phyloP scores from a whole-genome alignment of 2,329 filamentous ascomycete genomes.

The Apiospora koreana region DNA sequence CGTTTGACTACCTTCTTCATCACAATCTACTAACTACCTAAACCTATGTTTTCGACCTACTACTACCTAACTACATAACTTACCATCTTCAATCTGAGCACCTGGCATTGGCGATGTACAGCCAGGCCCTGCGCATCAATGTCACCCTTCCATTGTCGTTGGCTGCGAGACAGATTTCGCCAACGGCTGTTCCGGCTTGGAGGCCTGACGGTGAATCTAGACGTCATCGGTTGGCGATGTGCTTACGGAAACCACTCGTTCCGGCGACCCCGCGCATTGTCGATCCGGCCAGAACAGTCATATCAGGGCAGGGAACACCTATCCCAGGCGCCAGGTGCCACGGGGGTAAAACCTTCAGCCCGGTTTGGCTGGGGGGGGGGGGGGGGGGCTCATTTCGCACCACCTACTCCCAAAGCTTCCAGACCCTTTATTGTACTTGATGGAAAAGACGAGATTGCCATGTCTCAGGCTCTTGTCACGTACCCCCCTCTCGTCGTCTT shows the following conservation, averaged over 20 bases:
- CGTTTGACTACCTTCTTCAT: conserved; percentile 14
- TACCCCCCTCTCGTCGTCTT: not conserved
- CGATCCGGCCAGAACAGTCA: conserved; percentile 1
- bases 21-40: too few species aligned
- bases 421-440: not conserved
- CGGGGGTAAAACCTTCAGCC: not conserved
- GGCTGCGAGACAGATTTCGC: not conserved
- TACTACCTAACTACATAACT: too few species aligned
- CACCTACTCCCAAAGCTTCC: not conserved
- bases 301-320: not conserved
- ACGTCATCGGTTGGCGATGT: not conserved
- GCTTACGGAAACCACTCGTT: conserved; percentile 2
- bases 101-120: not conserved
- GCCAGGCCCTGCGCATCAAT: not conserved
- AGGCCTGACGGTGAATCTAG: not conserved
- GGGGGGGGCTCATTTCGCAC: not conserved
- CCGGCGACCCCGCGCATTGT: not conserved
- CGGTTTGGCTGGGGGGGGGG: not conserved
- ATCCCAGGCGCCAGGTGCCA: not conserved
- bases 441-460: not conserved
- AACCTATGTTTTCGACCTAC: too few species aligned
- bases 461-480: not conserved
- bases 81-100: not conserved
- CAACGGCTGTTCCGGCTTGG: not conserved
- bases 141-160: not conserved